Percentiles rank a stretch among this genome's conserved stretches.
phyloP scores from a whole-genome alignment of 257 asterid genomes.

The Penstemon eatonii region DNA sequence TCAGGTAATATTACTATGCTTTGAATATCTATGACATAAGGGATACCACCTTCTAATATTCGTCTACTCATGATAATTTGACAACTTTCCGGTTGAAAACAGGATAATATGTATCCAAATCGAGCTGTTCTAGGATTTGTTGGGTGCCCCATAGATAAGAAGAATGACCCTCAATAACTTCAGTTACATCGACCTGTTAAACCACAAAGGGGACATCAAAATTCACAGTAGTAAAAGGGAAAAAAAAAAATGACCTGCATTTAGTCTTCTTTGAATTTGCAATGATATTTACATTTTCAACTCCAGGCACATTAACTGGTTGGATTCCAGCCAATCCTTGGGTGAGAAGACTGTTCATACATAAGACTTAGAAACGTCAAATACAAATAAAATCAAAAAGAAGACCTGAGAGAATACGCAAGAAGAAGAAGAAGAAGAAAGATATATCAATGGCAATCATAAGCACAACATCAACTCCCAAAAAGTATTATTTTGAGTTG shows the following conservation, averaged over 20 bases:
- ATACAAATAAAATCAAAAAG: constrained; percentile 4
- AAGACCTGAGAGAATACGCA: background rate
- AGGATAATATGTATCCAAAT: constrained; percentile 67
- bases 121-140: constrained; percentile 75
- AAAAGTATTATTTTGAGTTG: constrained; percentile 5
- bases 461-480: background rate
- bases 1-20: background rate
- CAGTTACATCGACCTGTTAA: constrained; percentile 76
- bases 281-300: constrained; percentile 67
- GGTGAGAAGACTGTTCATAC: constrained; percentile 77
- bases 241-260: background rate
- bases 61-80: constrained; percentile 13
- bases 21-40: background rate
- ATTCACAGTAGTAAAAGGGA: background rate
- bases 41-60: constrained; percentile 14
- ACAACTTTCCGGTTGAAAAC: constrained; percentile 43
- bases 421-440: background rate
- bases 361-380: constrained; percentile 1
- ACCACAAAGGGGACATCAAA: background rate
- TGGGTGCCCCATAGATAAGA: constrained; percentile 78
- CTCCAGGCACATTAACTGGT: constrained; percentile 79
- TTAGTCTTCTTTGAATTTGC: background rate
- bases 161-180: constrained; percentile 86
- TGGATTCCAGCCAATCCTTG: constrained; percentile 98
- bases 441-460: background rate